phyloP scores from a whole-genome alignment of 306 rosid species.

The Parietaria judaica region DNA sequence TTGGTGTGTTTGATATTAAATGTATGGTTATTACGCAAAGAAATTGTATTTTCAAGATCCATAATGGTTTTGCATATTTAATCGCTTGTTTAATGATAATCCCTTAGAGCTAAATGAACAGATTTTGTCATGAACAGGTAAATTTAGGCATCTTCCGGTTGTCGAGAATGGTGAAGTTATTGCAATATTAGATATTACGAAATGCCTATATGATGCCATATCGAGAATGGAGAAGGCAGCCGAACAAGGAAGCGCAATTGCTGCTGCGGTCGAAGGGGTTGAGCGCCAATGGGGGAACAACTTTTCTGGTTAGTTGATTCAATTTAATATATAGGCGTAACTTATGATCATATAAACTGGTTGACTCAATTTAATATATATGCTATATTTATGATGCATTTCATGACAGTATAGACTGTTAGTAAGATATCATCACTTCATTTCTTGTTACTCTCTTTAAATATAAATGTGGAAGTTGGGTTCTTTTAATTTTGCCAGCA shows the following conservation, averaged over 20 bases:
- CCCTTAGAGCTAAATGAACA: no score
- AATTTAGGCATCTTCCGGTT: slow-evolving; percentile 96
- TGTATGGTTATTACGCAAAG: no score
- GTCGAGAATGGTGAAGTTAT: slow-evolving; percentile 95
- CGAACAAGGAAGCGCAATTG: slow-evolving; percentile 85
- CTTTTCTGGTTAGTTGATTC: slow-evolving; percentile 43
- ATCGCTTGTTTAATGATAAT: background rate
- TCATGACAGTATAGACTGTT: background rate
- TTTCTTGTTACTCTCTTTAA: background rate
- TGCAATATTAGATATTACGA: slow-evolving; percentile 86
- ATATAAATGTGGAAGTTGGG: background rate
- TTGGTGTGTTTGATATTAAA: no score
- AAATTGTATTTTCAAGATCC: no score
- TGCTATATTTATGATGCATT: no score
- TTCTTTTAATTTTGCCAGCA: no score
- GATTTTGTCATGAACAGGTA: slow-evolving; percentile 44
- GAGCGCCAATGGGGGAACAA: slow-evolving; percentile 76
- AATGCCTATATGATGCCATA: slow-evolving; percentile 94
- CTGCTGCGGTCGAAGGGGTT: slow-evolving; percentile 85
- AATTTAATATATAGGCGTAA: no score
- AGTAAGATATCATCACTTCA: background rate
- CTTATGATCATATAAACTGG: no score
- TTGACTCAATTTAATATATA: no score
- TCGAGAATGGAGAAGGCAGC: slow-evolving; percentile 89
- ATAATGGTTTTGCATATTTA: background rate